These are phyloP conservation scores for Cardamine occulta DNA, from an alignment of 345 rosid genomes.

Conservation along the genomic window DNA sequence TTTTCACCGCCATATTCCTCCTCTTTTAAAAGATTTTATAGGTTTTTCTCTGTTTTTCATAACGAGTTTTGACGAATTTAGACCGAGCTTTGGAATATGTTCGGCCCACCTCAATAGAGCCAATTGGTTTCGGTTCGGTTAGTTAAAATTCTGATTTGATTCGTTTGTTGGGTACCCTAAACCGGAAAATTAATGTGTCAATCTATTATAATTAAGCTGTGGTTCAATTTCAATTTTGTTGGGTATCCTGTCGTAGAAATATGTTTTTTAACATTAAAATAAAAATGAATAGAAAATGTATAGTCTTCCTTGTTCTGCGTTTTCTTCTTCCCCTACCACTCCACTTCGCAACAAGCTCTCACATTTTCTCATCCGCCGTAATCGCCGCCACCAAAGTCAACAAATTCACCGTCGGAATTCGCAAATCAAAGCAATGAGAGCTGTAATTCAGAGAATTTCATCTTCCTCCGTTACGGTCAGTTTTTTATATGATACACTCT, in stretches of 20 bases:
- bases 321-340: constrained; percentile 27
- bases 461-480: constrained; percentile 78
- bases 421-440: constrained; percentile 76
- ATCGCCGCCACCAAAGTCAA: constrained; percentile 16
- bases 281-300: constrained; percentile 21
- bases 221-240: background rate
- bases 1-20: no score
- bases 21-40: no score
- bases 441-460: constrained; percentile 78
- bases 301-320: constrained; percentile 28
- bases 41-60: no score
- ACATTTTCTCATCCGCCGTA: constrained; percentile 31
- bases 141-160: background rate
- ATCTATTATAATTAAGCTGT: background rate
- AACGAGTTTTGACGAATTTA: no score
- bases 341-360: constrained; percentile 31
- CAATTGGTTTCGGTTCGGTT: background rate
- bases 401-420: constrained; percentile 20
- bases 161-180: background rate
- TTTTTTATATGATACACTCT: constrained; percentile 2
- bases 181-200: background rate
- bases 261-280: background rate
- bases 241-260: background rate
- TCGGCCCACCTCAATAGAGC: no score
- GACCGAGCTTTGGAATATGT: no score